Base-by-base conservation (phyloP, 495 filamentous ascomycete genomes). In the Hyaloscypha variabilis region DNA sequence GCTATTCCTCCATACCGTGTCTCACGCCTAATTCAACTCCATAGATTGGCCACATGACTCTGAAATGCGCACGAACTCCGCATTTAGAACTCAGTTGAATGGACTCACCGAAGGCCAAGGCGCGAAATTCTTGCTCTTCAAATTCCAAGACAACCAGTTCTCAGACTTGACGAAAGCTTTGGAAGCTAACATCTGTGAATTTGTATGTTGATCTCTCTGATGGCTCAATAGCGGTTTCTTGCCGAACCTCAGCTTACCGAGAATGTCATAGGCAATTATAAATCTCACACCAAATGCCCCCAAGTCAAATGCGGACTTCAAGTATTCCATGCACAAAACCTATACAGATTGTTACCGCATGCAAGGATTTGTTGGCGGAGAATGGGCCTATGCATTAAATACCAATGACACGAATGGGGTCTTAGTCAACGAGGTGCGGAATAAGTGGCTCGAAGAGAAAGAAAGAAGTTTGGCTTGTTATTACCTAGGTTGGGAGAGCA, bases 401-500 rank as follows among this genome's bases (percentile, higher is more conserved):
- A 58, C 26, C 56, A 58, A 31, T 39, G 29, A 58, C 29, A 30
- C 29, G 25, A 36, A 39, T n/a, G 56, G 29, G 21, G 8, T 21
- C 3, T 58, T 39, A 28, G 30, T 24, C 23, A 13, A 58, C 13
- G 56, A 13, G 14, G 56, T 6, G 23, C 6, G 29, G 5, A 24
- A 58, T 13, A 3, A 58, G 25, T 10, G 14, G 29, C 13, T 58
- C 3, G 17, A 58, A 31, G 56, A 31, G 56, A 30, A 58, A 58
- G 56, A 58, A 24, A 58, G 56, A 24, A 58, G 56, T 6, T 19
- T 58, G 30, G 56, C 26, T 13, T 31, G 25, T 30, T 58, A 58
- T 58, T 58, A 36, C 23, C 56, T 58, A 4, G 56, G 56, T 30
- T 58, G 56, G 56, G 30, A 58, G 56, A 58, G 26, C 29, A 58